Conservation (phyloP, 2,329 filamentous ascomycete genomes). For the Aspergillus ibericus region DNA sequence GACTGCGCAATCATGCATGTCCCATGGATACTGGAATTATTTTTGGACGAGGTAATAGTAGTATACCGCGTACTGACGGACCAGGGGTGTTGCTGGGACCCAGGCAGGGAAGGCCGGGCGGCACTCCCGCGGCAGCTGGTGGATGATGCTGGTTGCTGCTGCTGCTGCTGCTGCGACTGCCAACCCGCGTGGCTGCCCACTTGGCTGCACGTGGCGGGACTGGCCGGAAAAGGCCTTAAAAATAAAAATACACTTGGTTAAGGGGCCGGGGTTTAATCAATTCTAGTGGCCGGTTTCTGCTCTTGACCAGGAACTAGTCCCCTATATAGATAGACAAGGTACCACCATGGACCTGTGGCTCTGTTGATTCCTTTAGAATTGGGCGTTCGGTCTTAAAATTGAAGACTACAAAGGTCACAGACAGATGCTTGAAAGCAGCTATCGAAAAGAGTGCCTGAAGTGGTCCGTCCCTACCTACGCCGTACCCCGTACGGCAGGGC, state of each 20-base stretch:
- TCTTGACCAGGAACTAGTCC: neutral
- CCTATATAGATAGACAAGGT: neutral
- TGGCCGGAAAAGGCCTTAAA: neutral
- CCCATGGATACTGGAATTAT: too few relatives aligned
- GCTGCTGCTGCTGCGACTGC: neutral
- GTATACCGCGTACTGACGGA: too few relatives aligned
- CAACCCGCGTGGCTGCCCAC: constrained; percentile 1
- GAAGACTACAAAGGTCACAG: too few relatives aligned
- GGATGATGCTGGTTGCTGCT: neutral
- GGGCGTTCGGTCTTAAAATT: neutral
- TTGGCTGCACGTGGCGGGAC: neutral
- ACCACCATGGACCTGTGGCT: neutral
- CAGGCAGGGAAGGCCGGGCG: neutral
- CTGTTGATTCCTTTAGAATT: neutral
- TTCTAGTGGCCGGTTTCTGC: neutral
- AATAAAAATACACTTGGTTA: neutral
- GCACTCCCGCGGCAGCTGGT: neutral
- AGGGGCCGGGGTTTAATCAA: neutral
- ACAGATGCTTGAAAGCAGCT: too few relatives aligned
- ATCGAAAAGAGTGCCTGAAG: too few relatives aligned
- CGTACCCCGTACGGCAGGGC: too few relatives aligned
- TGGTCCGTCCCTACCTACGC: too few relatives aligned
- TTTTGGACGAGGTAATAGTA: too few relatives aligned
- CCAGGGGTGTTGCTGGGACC: neutral
- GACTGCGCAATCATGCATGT: neutral